Evolutionary conservation across 352 stramenopile species (phyloP).

Genomic region (Globisporangium rhizosaccharum): DNA sequence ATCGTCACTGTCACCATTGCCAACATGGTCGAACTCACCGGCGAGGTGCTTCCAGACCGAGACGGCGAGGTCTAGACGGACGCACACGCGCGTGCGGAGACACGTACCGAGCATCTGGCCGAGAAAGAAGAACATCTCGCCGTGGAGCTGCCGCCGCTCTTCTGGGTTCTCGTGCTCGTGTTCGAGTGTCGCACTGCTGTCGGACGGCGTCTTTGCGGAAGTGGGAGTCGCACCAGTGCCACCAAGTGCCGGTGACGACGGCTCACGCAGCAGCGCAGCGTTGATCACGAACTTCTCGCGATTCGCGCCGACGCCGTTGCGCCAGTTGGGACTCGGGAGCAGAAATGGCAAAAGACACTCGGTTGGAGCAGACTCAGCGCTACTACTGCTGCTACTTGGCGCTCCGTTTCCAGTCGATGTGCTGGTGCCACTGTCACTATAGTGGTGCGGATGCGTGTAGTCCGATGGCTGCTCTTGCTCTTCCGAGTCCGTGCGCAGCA

Average conservation of each 20-base stretch:
- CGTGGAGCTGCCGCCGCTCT: slow-evolving; percentile 52
- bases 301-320: slow-evolving; percentile 67
- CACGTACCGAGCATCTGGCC: slow-evolving; percentile 88
- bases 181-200: neutral
- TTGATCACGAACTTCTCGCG: slow-evolving; percentile 87
- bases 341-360: slow-evolving; percentile 81
- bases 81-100: slow-evolving; percentile 72
- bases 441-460: neutral
- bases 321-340: slow-evolving; percentile 84
- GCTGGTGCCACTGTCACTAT: neutral
- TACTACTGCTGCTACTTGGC: neutral
- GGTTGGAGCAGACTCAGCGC: slow-evolving; percentile 4
- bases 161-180: slow-evolving; percentile 25
- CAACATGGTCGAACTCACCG: slow-evolving; percentile 26
- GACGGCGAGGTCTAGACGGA: slow-evolving; percentile 65
- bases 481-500: slow-evolving; percentile 17
- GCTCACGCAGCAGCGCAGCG: slow-evolving; percentile 20
- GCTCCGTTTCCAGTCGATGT: neutral
- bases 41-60: slow-evolving; percentile 75
- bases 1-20: neutral
- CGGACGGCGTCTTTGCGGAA: neutral
- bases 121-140: slow-evolving; percentile 88
- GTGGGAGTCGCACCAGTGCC: neutral
- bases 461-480: slow-evolving; percentile 6
- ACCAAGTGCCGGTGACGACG: neutral